phyloP scores from a whole-genome alignment of 169 alveolate species.

The Theileria luwenshuni region DNA sequence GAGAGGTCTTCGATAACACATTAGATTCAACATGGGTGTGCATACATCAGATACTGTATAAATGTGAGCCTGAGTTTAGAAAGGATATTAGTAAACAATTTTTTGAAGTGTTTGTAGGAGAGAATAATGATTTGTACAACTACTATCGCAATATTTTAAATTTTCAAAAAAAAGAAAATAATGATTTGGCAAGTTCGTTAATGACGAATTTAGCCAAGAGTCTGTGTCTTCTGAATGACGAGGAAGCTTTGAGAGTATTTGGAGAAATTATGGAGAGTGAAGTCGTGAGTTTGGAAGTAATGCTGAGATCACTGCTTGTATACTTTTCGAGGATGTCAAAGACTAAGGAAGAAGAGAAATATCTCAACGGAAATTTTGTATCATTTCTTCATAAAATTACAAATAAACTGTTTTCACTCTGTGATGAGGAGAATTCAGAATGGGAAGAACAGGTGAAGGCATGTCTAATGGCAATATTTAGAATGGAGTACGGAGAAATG shows the following conservation, averaged over 20 bases:
- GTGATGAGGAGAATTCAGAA: conserved; percentile 34
- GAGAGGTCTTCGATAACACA: background rate
- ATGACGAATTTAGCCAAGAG: conserved; percentile 12
- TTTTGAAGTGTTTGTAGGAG: background rate
- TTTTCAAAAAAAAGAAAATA: background rate
- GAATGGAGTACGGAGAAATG: conserved; percentile 15
- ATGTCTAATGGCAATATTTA: conserved; percentile 40
- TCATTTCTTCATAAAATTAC: conserved; percentile 11
- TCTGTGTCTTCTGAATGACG: conserved; percentile 5
- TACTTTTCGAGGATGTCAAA: conserved; percentile 23
- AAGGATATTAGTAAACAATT: conserved; percentile 17
- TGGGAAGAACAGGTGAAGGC: conserved; percentile 31
- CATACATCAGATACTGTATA: conserved; percentile 31
- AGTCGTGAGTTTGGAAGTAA: background rate
- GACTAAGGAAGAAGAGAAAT: background rate
- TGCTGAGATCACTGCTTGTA: conserved; percentile 17
- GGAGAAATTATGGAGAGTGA: conserved; percentile 14
- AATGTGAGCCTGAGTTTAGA: background rate
- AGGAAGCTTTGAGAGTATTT: conserved; percentile 28
- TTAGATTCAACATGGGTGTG: conserved; percentile 21
- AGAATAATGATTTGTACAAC: background rate
- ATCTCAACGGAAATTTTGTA: conserved; percentile 18
- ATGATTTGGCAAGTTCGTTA: background rate
- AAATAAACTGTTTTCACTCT: conserved; percentile 19
- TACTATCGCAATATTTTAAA: background rate